Evolutionary conservation across 768 basidiomycete species (phyloP).

Genomic region (Rhizopogon salebrosus): DNA sequence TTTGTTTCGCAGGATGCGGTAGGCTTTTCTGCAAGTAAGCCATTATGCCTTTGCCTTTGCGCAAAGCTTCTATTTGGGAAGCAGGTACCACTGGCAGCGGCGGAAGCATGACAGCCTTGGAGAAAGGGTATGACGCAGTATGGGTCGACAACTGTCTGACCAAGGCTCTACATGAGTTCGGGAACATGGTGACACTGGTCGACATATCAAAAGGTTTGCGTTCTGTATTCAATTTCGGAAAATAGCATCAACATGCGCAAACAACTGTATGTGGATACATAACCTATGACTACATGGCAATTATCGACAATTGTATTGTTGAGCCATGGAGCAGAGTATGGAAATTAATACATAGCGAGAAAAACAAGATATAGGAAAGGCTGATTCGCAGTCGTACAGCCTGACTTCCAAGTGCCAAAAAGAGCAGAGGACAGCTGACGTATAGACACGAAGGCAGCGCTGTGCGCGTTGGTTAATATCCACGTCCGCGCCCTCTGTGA

Average conservation of each 20-base stretch:
- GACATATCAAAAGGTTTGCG: neutral
- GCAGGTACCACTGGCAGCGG: slow-evolving; percentile 35
- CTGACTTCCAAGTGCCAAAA: neutral
- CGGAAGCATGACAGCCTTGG: slow-evolving; percentile 56
- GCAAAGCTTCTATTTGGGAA: slow-evolving; percentile 39
- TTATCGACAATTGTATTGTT: slow-evolving; percentile 27
- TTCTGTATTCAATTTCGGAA: neutral
- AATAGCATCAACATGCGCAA: slow-evolving; percentile 11
- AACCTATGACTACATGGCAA: slow-evolving; percentile 5
- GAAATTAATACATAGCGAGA: slow-evolving; percentile 10
- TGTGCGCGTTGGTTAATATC: slow-evolving; percentile 32
- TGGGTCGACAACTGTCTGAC: slow-evolving; percentile 21
- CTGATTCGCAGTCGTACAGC: slow-evolving; percentile 8
- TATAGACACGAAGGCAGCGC: slow-evolving; percentile 14
- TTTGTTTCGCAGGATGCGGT: slow-evolving; percentile 63
- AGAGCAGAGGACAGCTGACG: slow-evolving; percentile 1
- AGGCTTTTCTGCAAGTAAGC: slow-evolving; percentile 61
- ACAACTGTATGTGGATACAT: neutral
- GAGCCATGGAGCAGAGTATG: slow-evolving; percentile 6
- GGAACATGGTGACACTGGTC: slow-evolving; percentile 6
- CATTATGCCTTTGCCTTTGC: slow-evolving; percentile 76
- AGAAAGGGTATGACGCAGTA: slow-evolving; percentile 57
- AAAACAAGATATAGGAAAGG: slow-evolving; percentile 2
- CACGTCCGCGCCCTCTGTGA: slow-evolving; percentile 68
- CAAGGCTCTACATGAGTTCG: slow-evolving; percentile 7